Conservation (phyloP, 1,139 yeast species). For the Saccharomyces hybrid region DNA sequence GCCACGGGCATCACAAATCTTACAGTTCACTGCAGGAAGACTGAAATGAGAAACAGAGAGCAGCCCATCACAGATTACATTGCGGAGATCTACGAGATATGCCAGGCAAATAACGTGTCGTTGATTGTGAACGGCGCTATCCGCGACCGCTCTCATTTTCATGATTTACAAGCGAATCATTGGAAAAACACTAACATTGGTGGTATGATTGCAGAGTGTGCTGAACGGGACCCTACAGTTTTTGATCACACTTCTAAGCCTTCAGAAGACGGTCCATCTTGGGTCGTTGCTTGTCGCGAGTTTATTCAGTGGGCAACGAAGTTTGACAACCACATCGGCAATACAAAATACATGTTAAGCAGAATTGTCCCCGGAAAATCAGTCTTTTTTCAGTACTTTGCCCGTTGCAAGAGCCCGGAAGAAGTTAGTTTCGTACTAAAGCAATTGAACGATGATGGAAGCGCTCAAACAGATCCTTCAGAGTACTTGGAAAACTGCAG, state of each 20-base stretch:
- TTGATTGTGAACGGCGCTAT: slow-evolving; percentile 80
- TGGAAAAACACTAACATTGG: slow-evolving; percentile 49
- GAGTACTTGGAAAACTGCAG: slow-evolving; percentile 16
- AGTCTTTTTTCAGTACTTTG: slow-evolving; percentile 48
- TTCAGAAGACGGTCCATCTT: slow-evolving; percentile 40
- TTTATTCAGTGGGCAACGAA: slow-evolving; percentile 47
- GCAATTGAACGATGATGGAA: slow-evolving; percentile 18
- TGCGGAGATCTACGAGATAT: slow-evolving; percentile 51
- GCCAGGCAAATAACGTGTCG: slow-evolving; percentile 57
- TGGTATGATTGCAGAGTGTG: slow-evolving; percentile 90
- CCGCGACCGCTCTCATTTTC: slow-evolving; percentile 46
- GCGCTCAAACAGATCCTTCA: slow-evolving; percentile 17
- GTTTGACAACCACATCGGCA: slow-evolving; percentile 56
- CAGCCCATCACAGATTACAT: slow-evolving; percentile 63
- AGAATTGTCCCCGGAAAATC: slow-evolving; percentile 78
- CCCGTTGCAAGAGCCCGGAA: slow-evolving; percentile 49
- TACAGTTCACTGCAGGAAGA: slow-evolving; percentile 87
- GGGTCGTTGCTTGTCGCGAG: slow-evolving; percentile 50
- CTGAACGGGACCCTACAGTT: slow-evolving; percentile 79
- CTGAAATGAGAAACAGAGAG: slow-evolving; percentile 84
- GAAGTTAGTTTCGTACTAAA: slow-evolving; percentile 36
- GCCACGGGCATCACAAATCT: slow-evolving; percentile 76
- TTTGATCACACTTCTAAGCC: slow-evolving; percentile 34
- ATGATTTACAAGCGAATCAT: slow-evolving; percentile 41
- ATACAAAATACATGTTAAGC: slow-evolving; percentile 71